Base-by-base conservation (phyloP, 768 basidiomycete genomes). In the Thelephora aurantiotincta region DNA sequence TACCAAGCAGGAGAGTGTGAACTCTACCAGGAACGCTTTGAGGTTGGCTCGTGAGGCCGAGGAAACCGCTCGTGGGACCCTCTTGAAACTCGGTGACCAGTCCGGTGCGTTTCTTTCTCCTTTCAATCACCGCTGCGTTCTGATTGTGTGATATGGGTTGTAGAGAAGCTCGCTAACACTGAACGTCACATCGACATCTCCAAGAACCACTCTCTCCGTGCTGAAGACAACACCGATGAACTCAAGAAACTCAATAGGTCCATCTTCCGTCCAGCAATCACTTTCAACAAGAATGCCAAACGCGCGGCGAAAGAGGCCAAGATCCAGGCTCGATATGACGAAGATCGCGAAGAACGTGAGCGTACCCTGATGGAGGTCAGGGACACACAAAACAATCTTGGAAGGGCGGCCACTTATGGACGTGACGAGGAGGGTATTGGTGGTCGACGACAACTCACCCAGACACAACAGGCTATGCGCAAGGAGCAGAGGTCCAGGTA, bases 31-130 rank as follows among this genome's bases (percentile, higher is more conserved):
- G 56, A 97, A 98, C 65, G 94, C 94, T 11, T 71, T 99, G 45
- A 75, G 91, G 37, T 73, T 97, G 60, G 94, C 93, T 35, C 73
- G 82, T n/a, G 92, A 98, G 63, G 91, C 94, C 0, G 94, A 97
- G 63, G 94, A 99, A 63, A 94, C 91, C 11, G 94, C 87, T 33
- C 69, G 85, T 41, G 81, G 80, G 50, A 99, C 94, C 4, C 59
- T 99, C 16, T 67, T 62, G 48, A 85, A 78, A 58, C 73, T 99
- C 6, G 93, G 87, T 9, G 82, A 88, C 55, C 94, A 99, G 66
- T 97, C 93, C 19, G 94, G 94, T 94, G 51, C 22, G 77, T 60
- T 26, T 22, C 22, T 46, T 11, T 23, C 46, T 35, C 26, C 37
- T 49, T 44, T n/a, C n/a, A n/a, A 47, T 47, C 19, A 47, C 44